These are phyloP conservation scores for Suillus clintonianus DNA, from an alignment of 768 basidiomycete genomes.

Conservation along the genomic window DNA sequence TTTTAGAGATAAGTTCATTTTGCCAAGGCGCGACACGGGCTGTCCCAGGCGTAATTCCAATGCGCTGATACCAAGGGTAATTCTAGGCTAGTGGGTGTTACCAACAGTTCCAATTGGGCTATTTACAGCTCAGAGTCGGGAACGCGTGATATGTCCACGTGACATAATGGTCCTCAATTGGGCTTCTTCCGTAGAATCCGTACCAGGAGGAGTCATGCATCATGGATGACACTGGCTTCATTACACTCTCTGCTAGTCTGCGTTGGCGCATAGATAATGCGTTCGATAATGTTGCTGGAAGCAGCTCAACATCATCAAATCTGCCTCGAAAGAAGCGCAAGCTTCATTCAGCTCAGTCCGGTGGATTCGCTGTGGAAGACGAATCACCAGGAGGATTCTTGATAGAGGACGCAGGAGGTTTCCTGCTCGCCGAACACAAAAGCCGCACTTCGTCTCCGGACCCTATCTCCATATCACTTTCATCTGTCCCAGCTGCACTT, in stretches of 20 bases:
- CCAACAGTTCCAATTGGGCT: no score
- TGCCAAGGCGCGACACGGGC: neutral
- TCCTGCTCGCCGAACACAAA: conserved; percentile 28
- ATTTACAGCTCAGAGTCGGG: no score
- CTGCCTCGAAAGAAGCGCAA: conserved; percentile 1
- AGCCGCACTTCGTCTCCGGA: conserved; percentile 9
- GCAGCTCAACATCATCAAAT: conserved; percentile 2
- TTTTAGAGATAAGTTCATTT: neutral
- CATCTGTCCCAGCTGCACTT: conserved; percentile 62
- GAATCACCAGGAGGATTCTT: conserved; percentile 36
- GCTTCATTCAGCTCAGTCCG: neutral
- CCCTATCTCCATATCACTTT: conserved; percentile 47
- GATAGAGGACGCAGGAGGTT: conserved; percentile 32
- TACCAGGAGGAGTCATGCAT: neutral
- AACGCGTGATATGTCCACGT: neutral
- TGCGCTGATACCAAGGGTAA: neutral
- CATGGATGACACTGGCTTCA: conserved; percentile 34
- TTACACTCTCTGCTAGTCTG: conserved; percentile 40
- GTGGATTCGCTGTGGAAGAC: conserved; percentile 18
- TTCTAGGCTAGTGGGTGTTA: neutral
- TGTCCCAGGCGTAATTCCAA: neutral
- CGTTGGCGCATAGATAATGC: conserved; percentile 54
- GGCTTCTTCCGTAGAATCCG: neutral
- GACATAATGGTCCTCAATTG: neutral
- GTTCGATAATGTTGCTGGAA: conserved; percentile 38